Conservation (phyloP, 441 rosid genomes). For the Francoa sonchifolia region DNA sequence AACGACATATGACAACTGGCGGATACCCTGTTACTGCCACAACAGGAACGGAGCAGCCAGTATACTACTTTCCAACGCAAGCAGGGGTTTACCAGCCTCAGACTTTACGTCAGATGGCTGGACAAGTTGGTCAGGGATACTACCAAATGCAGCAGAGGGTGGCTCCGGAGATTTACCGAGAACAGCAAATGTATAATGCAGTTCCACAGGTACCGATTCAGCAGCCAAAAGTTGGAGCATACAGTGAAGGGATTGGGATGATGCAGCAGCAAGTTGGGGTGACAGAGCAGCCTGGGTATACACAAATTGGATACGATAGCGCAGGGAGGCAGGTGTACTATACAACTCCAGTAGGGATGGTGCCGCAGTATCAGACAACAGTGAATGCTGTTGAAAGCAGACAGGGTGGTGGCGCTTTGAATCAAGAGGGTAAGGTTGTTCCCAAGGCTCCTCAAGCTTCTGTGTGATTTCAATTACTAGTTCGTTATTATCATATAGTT, state of each 20-base stretch:
- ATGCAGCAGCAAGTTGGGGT: slow-evolving; percentile 16
- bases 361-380: slow-evolving; percentile 17
- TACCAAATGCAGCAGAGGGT: slow-evolving; percentile 32
- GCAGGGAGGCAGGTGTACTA: slow-evolving; percentile 45
- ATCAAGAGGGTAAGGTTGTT: slow-evolving; percentile 34
- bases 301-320: slow-evolving; percentile 34
- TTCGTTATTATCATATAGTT: too few species aligned
- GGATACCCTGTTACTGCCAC: slow-evolving; percentile 10
- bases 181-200: slow-evolving; percentile 24
- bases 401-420: slow-evolving; percentile 22
- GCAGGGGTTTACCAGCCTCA: slow-evolving; percentile 21
- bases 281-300: slow-evolving; percentile 21
- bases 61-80: slow-evolving; percentile 26
- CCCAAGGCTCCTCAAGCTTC: slow-evolving; percentile 21
- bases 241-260: slow-evolving; percentile 19
- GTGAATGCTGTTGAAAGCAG: slow-evolving; percentile 12
- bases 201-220: slow-evolving; percentile 13
- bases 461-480: slow-evolving; percentile 17
- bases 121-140: slow-evolving; percentile 25
- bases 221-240: slow-evolving; percentile 17
- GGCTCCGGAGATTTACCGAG: slow-evolving; percentile 23
- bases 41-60: slow-evolving; percentile 24
- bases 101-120: slow-evolving; percentile 20
- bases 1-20: slow-evolving; percentile 23
- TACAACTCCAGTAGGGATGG: slow-evolving; percentile 15